Conservation (phyloP, 2,329 filamentous ascomycete species). For the Zasmidium angulare region DNA sequence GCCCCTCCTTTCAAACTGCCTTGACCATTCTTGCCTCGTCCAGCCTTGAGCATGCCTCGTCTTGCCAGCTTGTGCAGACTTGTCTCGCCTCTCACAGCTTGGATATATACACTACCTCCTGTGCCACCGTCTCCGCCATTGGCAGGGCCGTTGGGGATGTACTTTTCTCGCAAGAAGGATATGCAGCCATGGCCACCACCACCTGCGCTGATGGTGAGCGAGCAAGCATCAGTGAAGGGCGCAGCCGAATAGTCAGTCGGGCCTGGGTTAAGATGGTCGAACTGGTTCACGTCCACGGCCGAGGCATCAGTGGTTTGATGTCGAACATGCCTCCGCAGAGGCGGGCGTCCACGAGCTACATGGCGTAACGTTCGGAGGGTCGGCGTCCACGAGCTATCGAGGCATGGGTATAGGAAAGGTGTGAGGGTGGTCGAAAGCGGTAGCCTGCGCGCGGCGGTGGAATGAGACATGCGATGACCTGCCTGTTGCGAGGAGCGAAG, state of each 20-base stretch:
- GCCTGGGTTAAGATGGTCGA: slow-evolving; percentile 68
- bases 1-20: slow-evolving; percentile 72
- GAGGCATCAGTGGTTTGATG: slow-evolving; percentile 1
- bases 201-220: slow-evolving; percentile 74
- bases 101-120: slow-evolving; percentile 91
- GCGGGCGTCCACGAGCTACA: slow-evolving; percentile 21
- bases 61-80: slow-evolving; percentile 89
- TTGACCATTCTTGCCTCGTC: slow-evolving; percentile 73
- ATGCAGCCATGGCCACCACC: slow-evolving; percentile 88
- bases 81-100: slow-evolving; percentile 86
- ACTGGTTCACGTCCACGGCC: slow-evolving; percentile 24
- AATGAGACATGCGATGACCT: slow-evolving; percentile 14
- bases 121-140: slow-evolving; percentile 94
- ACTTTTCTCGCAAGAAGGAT: slow-evolving; percentile 90
- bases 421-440: slow-evolving; percentile 38
- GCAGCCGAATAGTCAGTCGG: slow-evolving; percentile 82
- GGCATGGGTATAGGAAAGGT: slow-evolving; percentile 48
- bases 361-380: slow-evolving; percentile 8
- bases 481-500: background rate
- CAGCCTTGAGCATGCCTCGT: slow-evolving; percentile 70
- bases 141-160: slow-evolving; percentile 80
- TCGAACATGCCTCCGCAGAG: slow-evolving; percentile 18
- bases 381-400: slow-evolving; percentile 27
- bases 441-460: slow-evolving; percentile 19
- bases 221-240: slow-evolving; percentile 84